Base-by-base conservation (phyloP, 148 eudicot species). In the Simmondsia chinensis region DNA sequence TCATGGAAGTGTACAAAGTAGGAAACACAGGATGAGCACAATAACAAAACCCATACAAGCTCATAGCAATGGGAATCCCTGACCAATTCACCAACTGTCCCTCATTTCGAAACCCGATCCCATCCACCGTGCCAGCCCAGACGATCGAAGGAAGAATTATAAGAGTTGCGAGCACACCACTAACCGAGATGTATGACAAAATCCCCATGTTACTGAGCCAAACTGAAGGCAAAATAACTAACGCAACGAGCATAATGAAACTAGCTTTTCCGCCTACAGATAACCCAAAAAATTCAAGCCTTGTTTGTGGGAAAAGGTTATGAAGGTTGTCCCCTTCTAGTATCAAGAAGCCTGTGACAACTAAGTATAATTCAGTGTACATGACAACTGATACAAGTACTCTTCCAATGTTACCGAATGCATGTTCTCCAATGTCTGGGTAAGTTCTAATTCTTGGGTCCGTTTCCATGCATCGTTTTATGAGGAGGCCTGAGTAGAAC, bases 1-100 rank as follows among this genome's bases (percentile, higher is more conserved):
- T 60, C 82, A 74, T 84, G 18, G 85, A 80, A 45, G 43, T 72
- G 55, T 55, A 66, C 0, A 84, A 45, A 2, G 82, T 62, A 2
- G 95, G 85, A 6, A 77, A 76, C 45, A 84, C 68, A 0, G 85
- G 56, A 52, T 80, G 95, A 0, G 73, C 77, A 54, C 70, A 52
- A n/a, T 80, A 84, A 46, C 89, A 80, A 30, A 80, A 72, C 23
- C 68, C 64, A 25, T 38, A 84, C 54, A 84, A 39, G 36, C 84
- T 83, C 7, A 74, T 16, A 9, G 84, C 39, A 0, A 63, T 80
- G 12, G 82, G 73, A 22, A 80, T 0, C 4, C 85, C 95, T 28
- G 32, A 53, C 52, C 56, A 67, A 7, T 59, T 39, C 51, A 68
- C 37, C 1, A 77, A 1, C 20, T 6, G 30, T 7, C 82, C 94